Conservation (phyloP, 345 rosid genomes). For the Eutrema heterophyllum region DNA sequence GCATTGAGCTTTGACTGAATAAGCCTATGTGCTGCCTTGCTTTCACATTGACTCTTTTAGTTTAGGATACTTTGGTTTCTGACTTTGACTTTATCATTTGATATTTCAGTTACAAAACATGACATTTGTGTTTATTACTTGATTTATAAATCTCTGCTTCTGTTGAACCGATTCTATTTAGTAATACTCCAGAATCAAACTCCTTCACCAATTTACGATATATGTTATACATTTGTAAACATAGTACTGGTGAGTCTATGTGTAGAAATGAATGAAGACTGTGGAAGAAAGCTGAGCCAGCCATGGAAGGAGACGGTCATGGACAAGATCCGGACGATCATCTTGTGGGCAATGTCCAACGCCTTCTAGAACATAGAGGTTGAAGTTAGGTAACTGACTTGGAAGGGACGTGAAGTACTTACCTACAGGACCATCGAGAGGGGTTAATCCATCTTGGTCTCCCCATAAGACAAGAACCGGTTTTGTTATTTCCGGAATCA, state of each 20-base stretch:
- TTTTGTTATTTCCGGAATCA: conserved; percentile 50
- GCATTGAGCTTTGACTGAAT: background rate
- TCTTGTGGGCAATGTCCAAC: conserved; percentile 95
- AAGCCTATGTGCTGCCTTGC: background rate
- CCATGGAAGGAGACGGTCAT: conserved; percentile 77
- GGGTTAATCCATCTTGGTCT: conserved; percentile 78
- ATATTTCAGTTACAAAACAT: background rate
- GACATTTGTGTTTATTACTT: too few relatives aligned
- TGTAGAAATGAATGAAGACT: background rate
- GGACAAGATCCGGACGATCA: conserved; percentile 74
- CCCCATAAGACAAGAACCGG: conserved; percentile 87
- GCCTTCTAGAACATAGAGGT: conserved; percentile 54
- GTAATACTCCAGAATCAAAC: background rate
- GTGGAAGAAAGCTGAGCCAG: conserved; percentile 39
- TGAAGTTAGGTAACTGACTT: conserved; percentile 49
- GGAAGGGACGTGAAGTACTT: conserved; percentile 71
- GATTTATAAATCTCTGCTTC: too few relatives aligned
- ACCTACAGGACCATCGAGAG: conserved; percentile 83
- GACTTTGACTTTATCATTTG: background rate
- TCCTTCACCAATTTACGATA: background rate
- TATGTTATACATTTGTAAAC: conserved; percentile 17
- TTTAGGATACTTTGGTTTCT: background rate
- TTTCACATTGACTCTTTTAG: background rate
- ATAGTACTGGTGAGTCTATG: background rate
- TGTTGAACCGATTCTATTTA: too few relatives aligned